Evolutionary conservation across 768 basidiomycete genomes (phyloP).

Genomic region (Rhizopogon roseolus): DNA sequence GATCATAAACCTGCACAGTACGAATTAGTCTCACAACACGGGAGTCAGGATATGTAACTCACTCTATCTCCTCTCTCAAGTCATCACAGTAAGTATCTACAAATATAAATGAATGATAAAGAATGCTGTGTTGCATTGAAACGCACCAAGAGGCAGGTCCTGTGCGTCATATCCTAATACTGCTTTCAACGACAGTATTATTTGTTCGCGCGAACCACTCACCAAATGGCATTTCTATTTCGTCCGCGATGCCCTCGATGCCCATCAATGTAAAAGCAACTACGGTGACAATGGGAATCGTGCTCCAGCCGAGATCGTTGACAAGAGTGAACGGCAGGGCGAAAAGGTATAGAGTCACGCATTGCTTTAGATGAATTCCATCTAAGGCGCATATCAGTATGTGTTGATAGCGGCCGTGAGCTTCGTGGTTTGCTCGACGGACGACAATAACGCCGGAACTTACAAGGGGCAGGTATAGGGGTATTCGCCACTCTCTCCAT

Average conservation of each 20-base stretch:
- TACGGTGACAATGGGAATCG: constrained; percentile 80
- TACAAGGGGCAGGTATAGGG: constrained; percentile 74
- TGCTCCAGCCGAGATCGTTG: constrained; percentile 76
- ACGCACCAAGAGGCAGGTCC: constrained; percentile 74
- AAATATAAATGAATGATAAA: not conserved
- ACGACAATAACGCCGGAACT: constrained; percentile 15
- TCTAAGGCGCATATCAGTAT: constrained; percentile 38
- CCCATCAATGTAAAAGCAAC: constrained; percentile 92
- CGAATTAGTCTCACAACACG: constrained; percentile 6
- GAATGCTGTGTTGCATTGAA: not conserved
- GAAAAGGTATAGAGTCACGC: constrained; percentile 89
- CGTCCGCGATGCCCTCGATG: constrained; percentile 92
- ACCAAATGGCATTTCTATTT: constrained; percentile 96
- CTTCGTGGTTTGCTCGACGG: not conserved
- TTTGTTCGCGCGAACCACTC: constrained; percentile 11
- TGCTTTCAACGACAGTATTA: constrained; percentile 3
- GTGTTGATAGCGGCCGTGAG: not conserved
- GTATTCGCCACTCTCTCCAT: constrained; percentile 94
- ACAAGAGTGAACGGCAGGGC: constrained; percentile 85
- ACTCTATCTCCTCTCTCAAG: constrained; percentile 82
- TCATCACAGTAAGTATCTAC: constrained; percentile 82
- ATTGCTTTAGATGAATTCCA: constrained; percentile 91
- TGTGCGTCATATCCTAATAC: constrained; percentile 50
- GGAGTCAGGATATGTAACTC: constrained; percentile 24
- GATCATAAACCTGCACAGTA: constrained; percentile 53